Evolutionary conservation across 129 eudicot species (phyloP).

Genomic region (Logfia minima): DNA sequence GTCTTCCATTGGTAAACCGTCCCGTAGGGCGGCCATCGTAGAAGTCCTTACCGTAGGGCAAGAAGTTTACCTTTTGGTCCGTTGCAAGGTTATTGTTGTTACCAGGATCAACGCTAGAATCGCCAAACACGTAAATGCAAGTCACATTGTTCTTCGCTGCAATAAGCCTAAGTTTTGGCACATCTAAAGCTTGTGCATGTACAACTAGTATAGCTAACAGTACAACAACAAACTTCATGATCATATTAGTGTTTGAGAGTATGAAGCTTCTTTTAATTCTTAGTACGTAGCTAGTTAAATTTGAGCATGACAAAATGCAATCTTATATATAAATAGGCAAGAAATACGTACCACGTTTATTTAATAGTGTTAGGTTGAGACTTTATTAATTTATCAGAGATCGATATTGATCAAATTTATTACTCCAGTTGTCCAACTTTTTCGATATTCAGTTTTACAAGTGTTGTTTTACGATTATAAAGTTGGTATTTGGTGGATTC

Average conservation of each 20-base stretch:
- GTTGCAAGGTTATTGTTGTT: conserved; percentile 38
- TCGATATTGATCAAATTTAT: not conserved
- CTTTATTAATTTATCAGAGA: conserved; percentile 11
- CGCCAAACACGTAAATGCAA: conserved; percentile 40
- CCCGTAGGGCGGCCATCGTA: conserved; percentile 35
- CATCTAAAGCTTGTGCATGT: conserved; percentile 34
- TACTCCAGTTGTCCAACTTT: not conserved
- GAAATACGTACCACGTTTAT: not conserved
- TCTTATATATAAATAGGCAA: conserved; percentile 16
- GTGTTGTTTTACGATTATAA: too few relatives aligned
- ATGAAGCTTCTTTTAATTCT: conserved; percentile 2
- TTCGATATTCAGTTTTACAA: too few relatives aligned
- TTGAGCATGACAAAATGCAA: not conserved
- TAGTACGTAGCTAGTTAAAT: conserved; percentile 8
- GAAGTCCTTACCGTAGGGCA: conserved; percentile 38
- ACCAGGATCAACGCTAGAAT: conserved; percentile 41
- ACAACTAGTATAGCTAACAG: conserved; percentile 30
- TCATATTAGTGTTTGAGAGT: not conserved
- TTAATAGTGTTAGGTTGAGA: conserved; percentile 26
- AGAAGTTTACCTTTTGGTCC: conserved; percentile 39
- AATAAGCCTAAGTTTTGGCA: conserved; percentile 27
- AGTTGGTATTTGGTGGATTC: too few relatives aligned
- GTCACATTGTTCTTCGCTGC: conserved; percentile 36
- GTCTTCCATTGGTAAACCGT: conserved; percentile 36
- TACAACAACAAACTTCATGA: conserved; percentile 23